These are phyloP conservation scores for Ceratobasidium sp. DNA, from an alignment of 1,284 basidiomycete species.

Conservation along the genomic window DNA sequence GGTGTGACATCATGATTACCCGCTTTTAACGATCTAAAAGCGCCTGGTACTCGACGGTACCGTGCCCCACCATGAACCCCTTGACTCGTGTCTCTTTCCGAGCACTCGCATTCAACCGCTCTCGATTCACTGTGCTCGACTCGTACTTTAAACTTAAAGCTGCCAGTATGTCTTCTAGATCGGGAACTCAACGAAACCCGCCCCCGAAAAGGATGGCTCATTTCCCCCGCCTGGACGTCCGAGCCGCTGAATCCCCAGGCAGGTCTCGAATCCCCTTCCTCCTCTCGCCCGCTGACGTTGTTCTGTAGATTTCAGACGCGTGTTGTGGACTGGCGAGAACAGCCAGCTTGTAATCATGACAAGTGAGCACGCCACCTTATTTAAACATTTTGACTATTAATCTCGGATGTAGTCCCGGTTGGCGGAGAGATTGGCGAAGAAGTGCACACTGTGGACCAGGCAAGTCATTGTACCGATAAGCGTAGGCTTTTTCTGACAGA, in stretches of 20 bases:
- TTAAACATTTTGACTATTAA: neutral
- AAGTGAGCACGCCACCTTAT: conserved; percentile 8
- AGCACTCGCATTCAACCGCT: neutral
- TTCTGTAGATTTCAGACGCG: conserved; percentile 31
- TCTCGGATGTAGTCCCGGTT: conserved; percentile 22
- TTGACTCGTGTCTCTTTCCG: conserved; percentile 3
- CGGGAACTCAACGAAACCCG: conserved; percentile 26
- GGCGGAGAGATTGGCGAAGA: conserved; percentile 43
- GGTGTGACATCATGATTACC: conserved; percentile 18
- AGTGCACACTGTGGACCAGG: conserved; percentile 43
- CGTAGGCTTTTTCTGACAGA: neutral
- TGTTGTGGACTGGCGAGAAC: conserved; percentile 42
- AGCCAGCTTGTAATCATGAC: conserved; percentile 43
- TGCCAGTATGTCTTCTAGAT: conserved; percentile 27
- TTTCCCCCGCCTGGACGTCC: conserved; percentile 28
- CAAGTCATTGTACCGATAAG: neutral
- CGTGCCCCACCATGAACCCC: conserved; percentile 4
- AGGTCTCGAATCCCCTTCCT: neutral
- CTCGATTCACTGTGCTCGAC: neutral
- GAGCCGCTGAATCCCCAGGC: conserved; percentile 30
- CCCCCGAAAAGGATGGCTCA: conserved; percentile 35
- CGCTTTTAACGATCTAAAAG: conserved; percentile 19
- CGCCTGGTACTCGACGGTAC: too few relatives aligned
- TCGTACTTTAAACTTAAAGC: neutral
- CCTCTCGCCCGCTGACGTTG: neutral